Conservation (phyloP, 306 rosid genomes). For the Hippophae rhamnoides region DNA sequence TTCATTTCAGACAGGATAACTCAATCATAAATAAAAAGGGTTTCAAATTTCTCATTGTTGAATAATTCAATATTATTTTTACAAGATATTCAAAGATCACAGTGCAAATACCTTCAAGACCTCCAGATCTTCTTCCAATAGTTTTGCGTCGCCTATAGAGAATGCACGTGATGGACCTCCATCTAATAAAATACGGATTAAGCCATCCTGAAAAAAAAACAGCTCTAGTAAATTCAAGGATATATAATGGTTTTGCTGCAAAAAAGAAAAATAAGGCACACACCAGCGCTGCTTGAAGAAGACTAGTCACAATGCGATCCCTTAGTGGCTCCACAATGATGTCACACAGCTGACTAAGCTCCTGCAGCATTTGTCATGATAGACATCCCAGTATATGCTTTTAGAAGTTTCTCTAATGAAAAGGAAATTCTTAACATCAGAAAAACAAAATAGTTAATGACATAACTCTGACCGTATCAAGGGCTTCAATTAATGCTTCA, state of each 20-base stretch:
- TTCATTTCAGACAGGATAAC: neutral
- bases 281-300: constrained; percentile 96
- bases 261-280: constrained; percentile 18
- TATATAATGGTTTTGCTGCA: constrained; percentile 10
- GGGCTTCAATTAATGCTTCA: constrained; percentile 75
- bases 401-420: neutral
- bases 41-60: neutral
- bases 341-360: constrained; percentile 77
- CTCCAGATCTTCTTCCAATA: constrained; percentile 90
- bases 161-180: constrained; percentile 84
- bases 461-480: constrained; percentile 60
- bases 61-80: neutral
- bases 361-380: constrained; percentile 32
- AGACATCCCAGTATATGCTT: neutral
- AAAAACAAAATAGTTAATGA: constrained; percentile 10
- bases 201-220: constrained; percentile 62
- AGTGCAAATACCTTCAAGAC: constrained; percentile 57
- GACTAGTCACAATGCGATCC: constrained; percentile 94
- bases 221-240: constrained; percentile 5
- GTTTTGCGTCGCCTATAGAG: constrained; percentile 55
- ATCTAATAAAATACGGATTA: constrained; percentile 78
- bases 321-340: constrained; percentile 91
- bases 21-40: neutral
- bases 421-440: neutral
- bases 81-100: constrained; percentile 10